phyloP scores from a whole-genome alignment of 495 filamentous ascomycete genomes.

The Aspergillus heteromorphus region DNA sequence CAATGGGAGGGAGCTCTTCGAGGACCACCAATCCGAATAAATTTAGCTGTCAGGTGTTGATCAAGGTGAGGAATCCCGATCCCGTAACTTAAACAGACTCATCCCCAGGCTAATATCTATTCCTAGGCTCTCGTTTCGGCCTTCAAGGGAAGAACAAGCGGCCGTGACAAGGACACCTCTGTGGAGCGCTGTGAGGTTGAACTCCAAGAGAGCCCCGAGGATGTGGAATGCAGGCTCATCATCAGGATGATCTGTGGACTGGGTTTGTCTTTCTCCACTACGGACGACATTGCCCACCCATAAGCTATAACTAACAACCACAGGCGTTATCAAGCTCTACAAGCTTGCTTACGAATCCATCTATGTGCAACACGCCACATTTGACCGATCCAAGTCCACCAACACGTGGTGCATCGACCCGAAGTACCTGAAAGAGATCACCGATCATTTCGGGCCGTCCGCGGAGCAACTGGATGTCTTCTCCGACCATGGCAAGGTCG shows the following conservation, averaged over 20 bases:
- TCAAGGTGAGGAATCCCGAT: constrained; percentile 48
- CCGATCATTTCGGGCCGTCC: constrained; percentile 84
- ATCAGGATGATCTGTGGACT: constrained; percentile 82
- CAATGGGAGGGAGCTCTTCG: constrained; percentile 4
- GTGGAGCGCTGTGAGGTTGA: constrained; percentile 85
- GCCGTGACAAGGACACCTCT: constrained; percentile 67
- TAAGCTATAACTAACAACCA: constrained; percentile 7
- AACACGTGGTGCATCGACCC: constrained; percentile 80
- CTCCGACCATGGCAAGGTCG: constrained; percentile 60
- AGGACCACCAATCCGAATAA: constrained; percentile 36
- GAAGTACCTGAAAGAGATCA: constrained; percentile 70
- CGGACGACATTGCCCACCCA: neutral
- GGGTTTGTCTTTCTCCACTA: constrained; percentile 43
- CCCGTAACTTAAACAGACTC: neutral
- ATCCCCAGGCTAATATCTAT: neutral
- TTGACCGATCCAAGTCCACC: constrained; percentile 61
- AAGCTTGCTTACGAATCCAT: constrained; percentile 83
- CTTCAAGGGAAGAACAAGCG: constrained; percentile 59
- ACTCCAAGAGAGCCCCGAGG: constrained; percentile 66
- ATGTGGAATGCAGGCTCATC: constrained; percentile 71
- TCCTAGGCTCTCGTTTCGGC: constrained; percentile 64
- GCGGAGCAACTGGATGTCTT: constrained; percentile 91
- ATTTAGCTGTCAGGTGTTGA: constrained; percentile 70
- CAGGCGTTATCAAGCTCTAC: constrained; percentile 87
- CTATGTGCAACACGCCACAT: constrained; percentile 79